Evolutionary conservation across 768 basidiomycete genomes (phyloP), one percentile per base, ranked within the genome.

Genomic region (Saitozyma podzolica): DNA sequence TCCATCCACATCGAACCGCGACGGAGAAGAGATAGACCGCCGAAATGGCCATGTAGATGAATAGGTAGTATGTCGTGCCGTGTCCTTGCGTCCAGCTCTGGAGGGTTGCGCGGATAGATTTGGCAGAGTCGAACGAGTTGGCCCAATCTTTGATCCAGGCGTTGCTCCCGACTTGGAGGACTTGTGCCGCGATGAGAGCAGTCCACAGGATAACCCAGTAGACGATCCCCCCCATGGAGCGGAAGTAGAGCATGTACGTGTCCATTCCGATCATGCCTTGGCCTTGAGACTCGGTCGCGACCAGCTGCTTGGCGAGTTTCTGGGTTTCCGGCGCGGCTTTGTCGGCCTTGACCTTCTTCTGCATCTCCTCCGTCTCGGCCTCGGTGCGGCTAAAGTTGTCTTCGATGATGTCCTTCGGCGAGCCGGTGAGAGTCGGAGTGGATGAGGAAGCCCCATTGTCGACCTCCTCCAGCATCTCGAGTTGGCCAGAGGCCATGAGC

Each of bases 111-210:
- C 48, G 42, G 40, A 60, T 9, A 48, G 43, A 20, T 11, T 55
- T 40, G 47, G 40, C 29, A 40, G 40, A 43, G 37, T 50, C 40
- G 45, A 61, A 59, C 6, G 72, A 51, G 50, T 76, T 77, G n/a
- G 73, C 77, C 79, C 79, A 80, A 17, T 72, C 66, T 52, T 70
- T 72, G 58, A 80, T 74, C 77, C 76, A 79, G 41, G 73, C 64
- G 51, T 75, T 80, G 61, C 64, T 76, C 13, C 61, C 61, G 43
- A 80, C 67, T 62, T 80, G 79, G 0, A 76, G 50, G 9, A 65
- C 60, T 57, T 80, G 79, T 5, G 73, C 66, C 10, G 67, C 67
- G 43, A 75, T 47, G 56, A 78, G 76, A 40, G 72, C 68, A 7
- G 68, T 54, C 7, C 71, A 39, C 9, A 80, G 66, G n/a, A 71